Evolutionary conservation across 1,284 basidiomycete species (phyloP).

Genomic region (Marasmius oreades): DNA sequence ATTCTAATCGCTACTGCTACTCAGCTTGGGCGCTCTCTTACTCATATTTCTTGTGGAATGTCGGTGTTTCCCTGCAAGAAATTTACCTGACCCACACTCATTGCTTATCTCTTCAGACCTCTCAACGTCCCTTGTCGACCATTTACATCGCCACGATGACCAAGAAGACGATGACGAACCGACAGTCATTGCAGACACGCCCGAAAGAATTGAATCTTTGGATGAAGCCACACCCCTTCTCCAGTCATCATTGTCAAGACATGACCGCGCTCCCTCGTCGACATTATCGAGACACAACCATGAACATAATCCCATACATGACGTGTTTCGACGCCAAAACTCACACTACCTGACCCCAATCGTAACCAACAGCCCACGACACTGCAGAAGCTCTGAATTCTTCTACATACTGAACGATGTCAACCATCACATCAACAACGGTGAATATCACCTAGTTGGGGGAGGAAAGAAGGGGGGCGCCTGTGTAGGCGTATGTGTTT

Average conservation of each 20-base stretch:
- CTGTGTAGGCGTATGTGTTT: slow-evolving; percentile 17
- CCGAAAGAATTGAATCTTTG: slow-evolving; percentile 11
- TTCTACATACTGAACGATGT: slow-evolving; percentile 18
- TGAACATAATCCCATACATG: neutral
- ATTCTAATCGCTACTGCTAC: slow-evolving; percentile 6
- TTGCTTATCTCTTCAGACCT: slow-evolving; percentile 39
- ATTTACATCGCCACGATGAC: slow-evolving; percentile 47
- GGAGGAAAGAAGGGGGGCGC: slow-evolving; percentile 5
- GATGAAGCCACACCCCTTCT: slow-evolving; percentile 10
- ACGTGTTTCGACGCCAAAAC: slow-evolving; percentile 11
- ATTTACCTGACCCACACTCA: slow-evolving; percentile 6
- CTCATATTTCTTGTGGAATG: slow-evolving; percentile 77
- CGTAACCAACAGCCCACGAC: slow-evolving; percentile 11
- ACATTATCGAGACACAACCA: neutral
- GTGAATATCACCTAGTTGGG: slow-evolving; percentile 17
- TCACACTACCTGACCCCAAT: slow-evolving; percentile 18
- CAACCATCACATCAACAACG: slow-evolving; percentile 16
- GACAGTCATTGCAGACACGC: slow-evolving; percentile 8
- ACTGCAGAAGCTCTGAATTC: slow-evolving; percentile 24
- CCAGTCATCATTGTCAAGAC: neutral
- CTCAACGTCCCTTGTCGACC: slow-evolving; percentile 70
- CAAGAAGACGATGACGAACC: slow-evolving; percentile 33
- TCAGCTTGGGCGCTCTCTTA: slow-evolving; percentile 59
- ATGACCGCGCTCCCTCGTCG: neutral
- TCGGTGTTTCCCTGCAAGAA: slow-evolving; percentile 29